phyloP scores from a whole-genome alignment of 164 flowering plant species.

The Kalanchoe fedtschenkoi region DNA sequence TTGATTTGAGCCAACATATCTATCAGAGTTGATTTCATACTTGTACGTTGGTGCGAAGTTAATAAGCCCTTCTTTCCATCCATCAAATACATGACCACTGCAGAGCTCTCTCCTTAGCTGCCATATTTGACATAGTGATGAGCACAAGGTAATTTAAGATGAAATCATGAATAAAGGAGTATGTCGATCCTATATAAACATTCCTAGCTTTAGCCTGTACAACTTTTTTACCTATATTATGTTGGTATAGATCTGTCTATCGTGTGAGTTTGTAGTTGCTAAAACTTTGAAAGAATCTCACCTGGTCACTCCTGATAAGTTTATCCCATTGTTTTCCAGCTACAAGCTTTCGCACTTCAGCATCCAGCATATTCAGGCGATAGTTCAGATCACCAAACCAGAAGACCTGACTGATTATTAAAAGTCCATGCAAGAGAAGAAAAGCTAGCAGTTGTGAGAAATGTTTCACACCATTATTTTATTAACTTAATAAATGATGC shows the following conservation, averaged over 20 bases:
- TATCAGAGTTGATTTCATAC: slow-evolving; percentile 68
- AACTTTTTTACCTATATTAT: too few species aligned
- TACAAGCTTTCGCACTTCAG: slow-evolving; percentile 69
- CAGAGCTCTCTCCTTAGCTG: slow-evolving; percentile 72
- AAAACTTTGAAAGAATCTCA: slow-evolving; percentile 13
- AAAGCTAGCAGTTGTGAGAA: background rate
- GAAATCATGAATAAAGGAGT: too few species aligned
- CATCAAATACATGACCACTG: slow-evolving; percentile 69
- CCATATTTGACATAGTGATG: slow-evolving; percentile 5
- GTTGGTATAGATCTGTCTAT: too few species aligned
- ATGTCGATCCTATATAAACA: too few species aligned
- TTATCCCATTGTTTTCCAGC: slow-evolving; percentile 60
- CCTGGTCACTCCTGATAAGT: slow-evolving; percentile 80
- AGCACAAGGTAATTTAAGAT: background rate
- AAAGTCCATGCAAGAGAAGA: background rate
- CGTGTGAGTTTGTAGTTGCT: too few species aligned
- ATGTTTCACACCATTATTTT: background rate
- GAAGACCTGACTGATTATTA: slow-evolving; percentile 65
- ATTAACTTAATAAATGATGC: too few species aligned
- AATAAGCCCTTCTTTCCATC: slow-evolving; percentile 88
- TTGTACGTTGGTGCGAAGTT: slow-evolving; percentile 94
- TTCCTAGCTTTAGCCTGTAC: too few species aligned
- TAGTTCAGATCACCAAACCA: slow-evolving; percentile 99
- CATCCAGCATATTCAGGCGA: slow-evolving; percentile 74
- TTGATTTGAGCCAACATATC: slow-evolving; percentile 66